phyloP scores from a whole-genome alignment of 2,329 filamentous ascomycete species.

The Penicillium palitans region DNA sequence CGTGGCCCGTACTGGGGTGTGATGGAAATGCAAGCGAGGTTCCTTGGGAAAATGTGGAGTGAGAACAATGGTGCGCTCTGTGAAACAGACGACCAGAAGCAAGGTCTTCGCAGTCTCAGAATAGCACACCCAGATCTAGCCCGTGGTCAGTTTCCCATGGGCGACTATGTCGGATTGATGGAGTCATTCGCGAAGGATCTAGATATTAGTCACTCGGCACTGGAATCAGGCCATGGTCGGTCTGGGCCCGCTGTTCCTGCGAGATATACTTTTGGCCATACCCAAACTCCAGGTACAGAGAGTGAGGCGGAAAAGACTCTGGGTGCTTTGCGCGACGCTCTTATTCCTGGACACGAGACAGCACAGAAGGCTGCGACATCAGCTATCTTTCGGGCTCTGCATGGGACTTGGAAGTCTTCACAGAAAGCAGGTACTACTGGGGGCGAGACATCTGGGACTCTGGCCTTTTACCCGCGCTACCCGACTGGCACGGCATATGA shows the following conservation, averaged over 20 bases:
- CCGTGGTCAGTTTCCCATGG: conserved; percentile 75
- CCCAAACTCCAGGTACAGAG: conserved; percentile 17
- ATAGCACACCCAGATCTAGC: conserved; percentile 16
- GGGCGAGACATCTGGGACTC: conserved; percentile 57
- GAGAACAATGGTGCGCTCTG: conserved; percentile 18
- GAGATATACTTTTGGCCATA: conserved; percentile 47
- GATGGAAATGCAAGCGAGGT: conserved; percentile 80
- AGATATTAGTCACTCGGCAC: conserved; percentile 49
- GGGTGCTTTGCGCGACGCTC: conserved; percentile 44
- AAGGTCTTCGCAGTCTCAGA: conserved; percentile 27
- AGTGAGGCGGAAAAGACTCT: conserved; percentile 46
- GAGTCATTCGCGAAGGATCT: conserved; percentile 66
- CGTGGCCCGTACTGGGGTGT: conserved; percentile 82
- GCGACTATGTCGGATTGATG: conserved; percentile 75
- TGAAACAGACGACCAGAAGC: conserved; percentile 24
- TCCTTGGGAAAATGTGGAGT: conserved; percentile 64
- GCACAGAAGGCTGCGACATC: conserved; percentile 58
- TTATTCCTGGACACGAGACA: conserved; percentile 46
- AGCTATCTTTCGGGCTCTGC: conserved; percentile 69
- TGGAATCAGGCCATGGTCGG: conserved; percentile 30
- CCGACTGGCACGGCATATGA: conserved; percentile 50
- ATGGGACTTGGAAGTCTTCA: conserved; percentile 67
- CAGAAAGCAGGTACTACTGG: conserved; percentile 48
- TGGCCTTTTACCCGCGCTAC: conserved; percentile 62
- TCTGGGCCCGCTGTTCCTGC: conserved; percentile 54